Evolutionary conservation across 1,284 basidiomycete species (phyloP).

Genomic region (Papiliotrema terrestris): DNA sequence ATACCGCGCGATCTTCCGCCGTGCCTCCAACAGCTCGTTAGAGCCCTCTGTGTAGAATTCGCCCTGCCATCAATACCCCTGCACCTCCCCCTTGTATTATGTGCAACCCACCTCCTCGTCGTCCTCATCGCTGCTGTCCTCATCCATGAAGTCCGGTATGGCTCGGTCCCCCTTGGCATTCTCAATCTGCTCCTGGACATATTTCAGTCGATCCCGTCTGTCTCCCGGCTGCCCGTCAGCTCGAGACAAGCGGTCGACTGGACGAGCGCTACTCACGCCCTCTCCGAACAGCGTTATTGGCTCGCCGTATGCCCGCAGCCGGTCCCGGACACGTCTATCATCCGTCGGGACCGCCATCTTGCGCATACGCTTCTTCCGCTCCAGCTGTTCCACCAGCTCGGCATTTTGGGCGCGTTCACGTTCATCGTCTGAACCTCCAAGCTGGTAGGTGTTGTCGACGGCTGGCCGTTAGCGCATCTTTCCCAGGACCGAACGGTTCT

Average conservation of each 20-base stretch:
- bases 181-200: slow-evolving; percentile 84
- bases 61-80: slow-evolving; percentile 56
- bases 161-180: slow-evolving; percentile 52
- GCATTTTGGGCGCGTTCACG: slow-evolving; percentile 57
- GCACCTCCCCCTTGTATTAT: not conserved
- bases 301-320: slow-evolving; percentile 87
- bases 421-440: slow-evolving; percentile 48
- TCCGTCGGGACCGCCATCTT: slow-evolving; percentile 94
- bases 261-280: slow-evolving; percentile 63
- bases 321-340: slow-evolving; percentile 82
- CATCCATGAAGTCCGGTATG: slow-evolving; percentile 56
- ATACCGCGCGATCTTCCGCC: slow-evolving; percentile 81
- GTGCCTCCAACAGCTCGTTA: slow-evolving; percentile 74
- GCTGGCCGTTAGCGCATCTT: slow-evolving; percentile 15
- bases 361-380: slow-evolving; percentile 90
- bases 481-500: not conserved
- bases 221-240: slow-evolving; percentile 50
- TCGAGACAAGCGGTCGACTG: not conserved
- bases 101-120: slow-evolving; percentile 61
- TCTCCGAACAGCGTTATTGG: slow-evolving; percentile 97
- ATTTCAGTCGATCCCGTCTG: slow-evolving; percentile 86
- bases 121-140: slow-evolving; percentile 52
- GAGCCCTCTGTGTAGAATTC: slow-evolving; percentile 96
- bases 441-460: slow-evolving; percentile 46
- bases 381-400: slow-evolving; percentile 82